Evolutionary conservation across 352 stramenopile genomes (phyloP), one percentile per base, ranked within the genome.

Genomic region (Phytophthora pistaciae): DNA sequence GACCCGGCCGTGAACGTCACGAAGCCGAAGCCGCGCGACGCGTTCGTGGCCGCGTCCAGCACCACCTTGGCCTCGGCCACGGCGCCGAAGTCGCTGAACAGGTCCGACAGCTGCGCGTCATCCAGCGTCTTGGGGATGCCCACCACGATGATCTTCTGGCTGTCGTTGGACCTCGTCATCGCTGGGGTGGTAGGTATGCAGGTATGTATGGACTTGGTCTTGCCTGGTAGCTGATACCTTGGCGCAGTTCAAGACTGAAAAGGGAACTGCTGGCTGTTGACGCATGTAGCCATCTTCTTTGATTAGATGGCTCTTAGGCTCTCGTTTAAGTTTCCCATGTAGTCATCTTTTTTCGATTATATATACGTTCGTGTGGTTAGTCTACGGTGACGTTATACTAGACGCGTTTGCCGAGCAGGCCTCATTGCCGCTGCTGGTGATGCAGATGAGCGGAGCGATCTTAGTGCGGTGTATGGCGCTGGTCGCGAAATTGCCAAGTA

Each of bases 71-170:
- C 82, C 20, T 94, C 84, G 1, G 79, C 86, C 5, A 96, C 83
- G 18, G 75, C 80, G 44, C 89, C 89, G 68, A 93, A 95, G 27
- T 77, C 62, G 25, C 73, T 78, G 71, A 96, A 96, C n/a, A 96
- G 74, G 27, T 93, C 87, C 20, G 68, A 80, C 16, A 96, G 69
- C 31, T 73, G 82, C 9, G 78, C 75, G 55, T 95, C 87, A 56
- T 95, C 86, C 52, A 95, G 50, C 1, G 77, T 90, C 78, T 92
- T 92, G 55, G 85, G 72, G 57, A 96, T 90, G 29, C 88, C 87
- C 52, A 93, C 86, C 29, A 93, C 86, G 75, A 96, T 93, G 49
- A 96, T 76, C 86, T 96, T 96, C 72, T 92, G 86, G 56, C 79
- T 91, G 73, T 93, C 87, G 66, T 94, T 93, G 27, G 83, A 90